Evolutionary conservation across 495 filamentous ascomycete genomes (phyloP).

Genomic region (Cercophora samala): DNA sequence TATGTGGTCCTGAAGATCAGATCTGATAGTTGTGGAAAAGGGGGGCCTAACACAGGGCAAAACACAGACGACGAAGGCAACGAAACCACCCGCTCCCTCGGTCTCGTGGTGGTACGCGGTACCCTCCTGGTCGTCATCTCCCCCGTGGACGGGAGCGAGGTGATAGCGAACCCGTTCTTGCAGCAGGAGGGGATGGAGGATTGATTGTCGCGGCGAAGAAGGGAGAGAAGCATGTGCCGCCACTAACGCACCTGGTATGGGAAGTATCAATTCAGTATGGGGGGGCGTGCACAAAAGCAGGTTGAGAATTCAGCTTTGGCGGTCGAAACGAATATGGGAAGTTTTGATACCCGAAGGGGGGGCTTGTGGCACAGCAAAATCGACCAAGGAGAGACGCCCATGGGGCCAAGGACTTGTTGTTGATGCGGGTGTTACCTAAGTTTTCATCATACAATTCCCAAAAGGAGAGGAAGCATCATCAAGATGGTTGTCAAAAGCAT

Average conservation of each 20-base stretch:
- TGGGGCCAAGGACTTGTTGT: neutral
- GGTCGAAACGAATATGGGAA: neutral
- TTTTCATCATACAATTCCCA: neutral
- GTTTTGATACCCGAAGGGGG: neutral
- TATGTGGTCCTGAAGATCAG: constrained; percentile 35
- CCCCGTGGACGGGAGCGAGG: constrained; percentile 88
- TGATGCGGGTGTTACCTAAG: neutral
- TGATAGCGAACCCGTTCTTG: constrained; percentile 91
- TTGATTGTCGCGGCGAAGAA: neutral
- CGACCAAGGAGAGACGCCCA: neutral
- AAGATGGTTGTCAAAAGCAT: neutral
- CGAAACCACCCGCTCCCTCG: constrained; percentile 74
- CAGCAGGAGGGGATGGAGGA: constrained; percentile 55
- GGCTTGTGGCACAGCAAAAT: neutral
- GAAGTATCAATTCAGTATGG: neutral
- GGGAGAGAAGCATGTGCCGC: neutral
- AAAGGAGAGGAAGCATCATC: neutral
- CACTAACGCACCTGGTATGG: neutral
- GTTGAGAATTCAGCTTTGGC: neutral
- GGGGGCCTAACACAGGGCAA: neutral
- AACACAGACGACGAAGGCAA: constrained; percentile 92
- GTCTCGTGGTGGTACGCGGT: constrained; percentile 86
- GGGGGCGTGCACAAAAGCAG: neutral
- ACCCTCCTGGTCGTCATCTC: constrained; percentile 90
- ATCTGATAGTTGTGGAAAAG: neutral